Conservation (phyloP, 768 basidiomycete species). For the Xerocomellus chrysenteron region DNA sequence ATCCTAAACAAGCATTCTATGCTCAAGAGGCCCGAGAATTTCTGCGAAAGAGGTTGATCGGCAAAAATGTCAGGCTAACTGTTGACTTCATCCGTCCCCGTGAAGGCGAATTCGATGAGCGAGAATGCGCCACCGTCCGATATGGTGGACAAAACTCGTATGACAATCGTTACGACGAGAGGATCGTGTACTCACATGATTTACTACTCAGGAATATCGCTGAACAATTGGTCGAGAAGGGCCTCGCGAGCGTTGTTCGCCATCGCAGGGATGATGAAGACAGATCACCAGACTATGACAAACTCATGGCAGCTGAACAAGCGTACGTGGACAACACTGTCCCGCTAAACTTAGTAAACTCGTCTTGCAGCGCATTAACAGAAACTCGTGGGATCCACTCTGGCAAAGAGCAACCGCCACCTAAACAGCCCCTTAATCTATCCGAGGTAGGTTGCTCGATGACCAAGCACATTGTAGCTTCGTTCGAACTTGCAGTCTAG, state of each 20-base stretch:
- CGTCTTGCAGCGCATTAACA: slow-evolving; percentile 59
- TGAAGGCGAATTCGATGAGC: slow-evolving; percentile 92
- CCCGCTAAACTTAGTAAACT: slow-evolving; percentile 2
- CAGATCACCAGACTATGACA: slow-evolving; percentile 94
- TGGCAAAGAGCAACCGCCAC: slow-evolving; percentile 80
- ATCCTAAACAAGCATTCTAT: slow-evolving; percentile 83
- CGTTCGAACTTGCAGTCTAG: slow-evolving; percentile 35
- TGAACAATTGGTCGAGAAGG: slow-evolving; percentile 91
- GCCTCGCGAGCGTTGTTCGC: slow-evolving; percentile 83
- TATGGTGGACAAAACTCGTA: slow-evolving; percentile 81
- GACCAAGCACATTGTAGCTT: background rate
- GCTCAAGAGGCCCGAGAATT: slow-evolving; percentile 94
- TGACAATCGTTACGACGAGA: slow-evolving; percentile 22
- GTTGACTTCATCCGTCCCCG: slow-evolving; percentile 89
- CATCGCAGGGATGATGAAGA: slow-evolving; percentile 96
- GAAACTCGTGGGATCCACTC: slow-evolving; percentile 88
- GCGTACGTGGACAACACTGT: slow-evolving; percentile 50
- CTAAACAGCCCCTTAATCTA: slow-evolving; percentile 83
- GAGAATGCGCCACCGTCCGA: slow-evolving; percentile 87
- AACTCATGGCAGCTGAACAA: slow-evolving; percentile 93
- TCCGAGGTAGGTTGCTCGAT: slow-evolving; percentile 64
- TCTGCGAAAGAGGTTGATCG: slow-evolving; percentile 87
- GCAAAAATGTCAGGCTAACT: slow-evolving; percentile 78
- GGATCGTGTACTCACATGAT: background rate
- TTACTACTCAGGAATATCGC: slow-evolving; percentile 69